phyloP scores from a whole-genome alignment of 768 basidiomycete species.

The Cystobasidium onofrii region DNA sequence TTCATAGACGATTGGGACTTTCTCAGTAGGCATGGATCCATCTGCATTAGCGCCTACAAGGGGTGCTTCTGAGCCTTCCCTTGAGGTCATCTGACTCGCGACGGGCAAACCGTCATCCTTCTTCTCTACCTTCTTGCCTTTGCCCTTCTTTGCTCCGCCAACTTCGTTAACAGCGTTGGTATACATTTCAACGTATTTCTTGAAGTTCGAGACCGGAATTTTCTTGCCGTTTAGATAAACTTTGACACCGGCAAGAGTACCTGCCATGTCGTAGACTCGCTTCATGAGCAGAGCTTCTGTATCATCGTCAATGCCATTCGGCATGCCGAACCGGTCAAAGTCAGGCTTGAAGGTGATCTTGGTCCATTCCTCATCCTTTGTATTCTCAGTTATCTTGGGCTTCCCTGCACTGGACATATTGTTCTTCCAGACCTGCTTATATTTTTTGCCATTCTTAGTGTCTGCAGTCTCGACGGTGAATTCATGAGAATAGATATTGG shows the following conservation, averaged over 20 bases:
- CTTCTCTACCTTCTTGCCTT: conserved; percentile 18
- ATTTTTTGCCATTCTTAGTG: conserved; percentile 74
- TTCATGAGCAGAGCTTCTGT: conserved; percentile 78
- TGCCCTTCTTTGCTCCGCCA: conserved; percentile 47
- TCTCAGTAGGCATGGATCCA: conserved; percentile 49
- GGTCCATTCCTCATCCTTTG: conserved; percentile 81
- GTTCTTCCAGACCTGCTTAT: conserved; percentile 84
- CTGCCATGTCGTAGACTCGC: conserved; percentile 92
- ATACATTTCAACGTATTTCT: conserved; percentile 93
- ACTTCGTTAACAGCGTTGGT: conserved; percentile 62
- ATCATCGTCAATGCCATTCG: conserved; percentile 72
- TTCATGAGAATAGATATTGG: conserved; percentile 94
- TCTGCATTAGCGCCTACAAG: conserved; percentile 29
- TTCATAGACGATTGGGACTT: conserved; percentile 75
- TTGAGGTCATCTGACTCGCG: conserved; percentile 2
- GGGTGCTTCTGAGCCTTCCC: conserved; percentile 28
- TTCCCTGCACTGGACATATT: conserved; percentile 85
- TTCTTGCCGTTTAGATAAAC: conserved; percentile 87
- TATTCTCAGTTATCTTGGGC: conserved; percentile 87
- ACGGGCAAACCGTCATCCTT: background rate
- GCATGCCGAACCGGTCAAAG: conserved; percentile 72
- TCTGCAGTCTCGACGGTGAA: conserved; percentile 95
- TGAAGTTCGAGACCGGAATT: conserved; percentile 81
- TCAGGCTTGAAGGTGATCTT: conserved; percentile 88
- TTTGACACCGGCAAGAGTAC: conserved; percentile 86